A percentile compares a stretch with the other conserved stretches of the same genome.
phyloP scores from a whole-genome alignment of 2,329 filamentous ascomycete species.

The Hypoxylon sp. region DNA sequence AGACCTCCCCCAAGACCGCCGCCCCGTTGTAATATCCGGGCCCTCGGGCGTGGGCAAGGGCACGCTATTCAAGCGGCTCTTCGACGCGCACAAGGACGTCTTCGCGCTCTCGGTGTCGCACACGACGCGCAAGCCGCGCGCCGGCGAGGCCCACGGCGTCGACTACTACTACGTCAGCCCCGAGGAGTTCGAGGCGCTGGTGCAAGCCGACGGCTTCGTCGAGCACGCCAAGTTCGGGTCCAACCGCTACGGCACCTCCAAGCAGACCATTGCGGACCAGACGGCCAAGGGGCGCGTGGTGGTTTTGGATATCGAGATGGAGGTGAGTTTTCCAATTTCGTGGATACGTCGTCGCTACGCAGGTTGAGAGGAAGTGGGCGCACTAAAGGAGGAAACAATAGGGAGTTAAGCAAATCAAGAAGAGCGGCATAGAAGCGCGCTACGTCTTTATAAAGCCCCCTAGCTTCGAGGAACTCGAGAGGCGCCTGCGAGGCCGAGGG shows the following conservation, averaged over 20 bases:
- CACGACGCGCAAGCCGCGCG: conserved; percentile 84
- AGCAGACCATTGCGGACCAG: conserved; percentile 83
- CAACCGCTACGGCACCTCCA: conserved; percentile 89
- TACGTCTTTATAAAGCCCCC: conserved; percentile 91
- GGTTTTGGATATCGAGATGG: conserved; percentile 97
- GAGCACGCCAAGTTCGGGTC: conserved; percentile 87
- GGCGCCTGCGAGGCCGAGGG: conserved; percentile 79
- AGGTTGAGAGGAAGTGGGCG: not conserved
- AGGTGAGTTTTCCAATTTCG: conserved; percentile 65
- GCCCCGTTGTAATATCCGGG: conserved; percentile 83
- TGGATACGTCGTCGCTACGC: no score
- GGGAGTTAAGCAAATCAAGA: conserved; percentile 94
- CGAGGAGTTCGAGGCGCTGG: conserved; percentile 77
- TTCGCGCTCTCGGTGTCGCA: conserved; percentile 75
- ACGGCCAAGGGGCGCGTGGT: conserved; percentile 79
- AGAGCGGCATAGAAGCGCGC: conserved; percentile 79
- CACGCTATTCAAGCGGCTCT: conserved; percentile 81
- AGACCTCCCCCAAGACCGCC: conserved; percentile 61
- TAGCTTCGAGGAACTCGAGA: conserved; percentile 79
- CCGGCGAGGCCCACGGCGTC: conserved; percentile 80
- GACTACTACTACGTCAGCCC: conserved; percentile 85
- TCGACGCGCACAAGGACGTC: conserved; percentile 67
- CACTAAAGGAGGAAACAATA: conserved; percentile 33
- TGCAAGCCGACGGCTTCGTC: conserved; percentile 81
- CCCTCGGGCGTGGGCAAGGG: conserved; percentile 87